These are phyloP conservation scores for Cryptomeria japonica DNA, from an alignment of 75 land plant species.

Conservation along the genomic window DNA sequence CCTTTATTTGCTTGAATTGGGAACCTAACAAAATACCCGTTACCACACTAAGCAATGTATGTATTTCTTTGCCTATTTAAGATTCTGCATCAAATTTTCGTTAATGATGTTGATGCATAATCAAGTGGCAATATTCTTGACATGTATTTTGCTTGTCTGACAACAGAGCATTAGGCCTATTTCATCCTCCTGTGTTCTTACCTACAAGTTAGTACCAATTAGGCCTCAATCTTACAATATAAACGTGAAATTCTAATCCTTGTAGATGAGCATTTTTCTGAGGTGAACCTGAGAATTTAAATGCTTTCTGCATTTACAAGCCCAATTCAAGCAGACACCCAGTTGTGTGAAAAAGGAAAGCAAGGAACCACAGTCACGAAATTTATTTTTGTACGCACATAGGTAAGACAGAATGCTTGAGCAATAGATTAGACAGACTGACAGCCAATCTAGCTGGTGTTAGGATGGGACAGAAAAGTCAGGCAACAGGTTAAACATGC, in stretches of 20 bases:
- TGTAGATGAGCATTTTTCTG: not conserved
- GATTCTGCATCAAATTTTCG: not conserved
- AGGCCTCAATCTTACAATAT: not conserved
- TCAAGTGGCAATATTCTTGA: not conserved
- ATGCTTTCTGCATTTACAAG: not conserved
- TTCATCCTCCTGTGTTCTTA: not conserved
- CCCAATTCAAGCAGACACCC: not conserved
- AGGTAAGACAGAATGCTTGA: not conserved
- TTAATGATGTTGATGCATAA: not conserved
- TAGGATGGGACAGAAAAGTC: not conserved
- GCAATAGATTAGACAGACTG: not conserved
- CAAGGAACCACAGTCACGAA: not conserved
- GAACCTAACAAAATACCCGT: not conserved
- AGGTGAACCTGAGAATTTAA: not conserved
- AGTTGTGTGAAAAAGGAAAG: not conserved
- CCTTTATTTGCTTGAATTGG: not conserved
- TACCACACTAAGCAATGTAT: not conserved
- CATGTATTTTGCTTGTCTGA: not conserved
- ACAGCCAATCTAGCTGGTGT: not conserved
- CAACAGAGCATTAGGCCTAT: not conserved
- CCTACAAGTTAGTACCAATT: not conserved
- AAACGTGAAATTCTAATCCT: not conserved
- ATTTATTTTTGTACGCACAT: not conserved
- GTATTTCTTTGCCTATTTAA: not conserved
- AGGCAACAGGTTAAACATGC: not conserved